phyloP scores from a whole-genome alignment of 1,284 basidiomycete genomes.

The Sanguinoderma infundibulare region DNA sequence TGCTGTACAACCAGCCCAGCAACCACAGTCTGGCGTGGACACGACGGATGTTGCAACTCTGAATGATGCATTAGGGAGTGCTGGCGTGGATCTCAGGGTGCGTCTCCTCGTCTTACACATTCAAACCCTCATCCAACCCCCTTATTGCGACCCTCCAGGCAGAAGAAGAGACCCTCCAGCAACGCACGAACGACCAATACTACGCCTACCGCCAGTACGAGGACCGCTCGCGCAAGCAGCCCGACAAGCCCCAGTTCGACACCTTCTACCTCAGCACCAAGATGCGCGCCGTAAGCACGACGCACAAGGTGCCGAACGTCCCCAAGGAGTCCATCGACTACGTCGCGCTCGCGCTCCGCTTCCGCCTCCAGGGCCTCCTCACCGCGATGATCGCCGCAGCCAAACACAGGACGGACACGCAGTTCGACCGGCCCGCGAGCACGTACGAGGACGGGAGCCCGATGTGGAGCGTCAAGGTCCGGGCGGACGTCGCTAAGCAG shows the following conservation, averaged over 20 bases:
- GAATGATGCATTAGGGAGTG: constrained; percentile 82
- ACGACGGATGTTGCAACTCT: constrained; percentile 74
- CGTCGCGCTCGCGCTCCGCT: constrained; percentile 77
- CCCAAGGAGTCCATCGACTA: constrained; percentile 79
- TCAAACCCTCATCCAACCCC: not conserved
- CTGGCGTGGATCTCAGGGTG: constrained; percentile 81
- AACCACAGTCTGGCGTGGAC: constrained; percentile 40
- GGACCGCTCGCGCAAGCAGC: constrained; percentile 77
- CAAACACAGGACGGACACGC: constrained; percentile 70
- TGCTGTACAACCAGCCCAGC: constrained; percentile 12
- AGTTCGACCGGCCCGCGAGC: constrained; percentile 70
- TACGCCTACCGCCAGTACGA: constrained; percentile 64
- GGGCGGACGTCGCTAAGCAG: constrained; percentile 77
- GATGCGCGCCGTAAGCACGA: constrained; percentile 64
- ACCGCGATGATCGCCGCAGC: constrained; percentile 73
- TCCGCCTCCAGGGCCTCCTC: constrained; percentile 74
- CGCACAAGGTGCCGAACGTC: constrained; percentile 67
- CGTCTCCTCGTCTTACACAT: constrained; percentile 24
- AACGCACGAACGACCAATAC: constrained; percentile 63
- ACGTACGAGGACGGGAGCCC: constrained; percentile 66
- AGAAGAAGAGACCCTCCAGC: constrained; percentile 79
- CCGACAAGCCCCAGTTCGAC: constrained; percentile 66
- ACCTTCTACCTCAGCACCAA: constrained; percentile 60
- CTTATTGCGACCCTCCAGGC: constrained; percentile 51
- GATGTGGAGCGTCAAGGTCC: constrained; percentile 80